phyloP scores from a whole-genome alignment of 768 basidiomycete species.

The Russula griseocarnosa region DNA sequence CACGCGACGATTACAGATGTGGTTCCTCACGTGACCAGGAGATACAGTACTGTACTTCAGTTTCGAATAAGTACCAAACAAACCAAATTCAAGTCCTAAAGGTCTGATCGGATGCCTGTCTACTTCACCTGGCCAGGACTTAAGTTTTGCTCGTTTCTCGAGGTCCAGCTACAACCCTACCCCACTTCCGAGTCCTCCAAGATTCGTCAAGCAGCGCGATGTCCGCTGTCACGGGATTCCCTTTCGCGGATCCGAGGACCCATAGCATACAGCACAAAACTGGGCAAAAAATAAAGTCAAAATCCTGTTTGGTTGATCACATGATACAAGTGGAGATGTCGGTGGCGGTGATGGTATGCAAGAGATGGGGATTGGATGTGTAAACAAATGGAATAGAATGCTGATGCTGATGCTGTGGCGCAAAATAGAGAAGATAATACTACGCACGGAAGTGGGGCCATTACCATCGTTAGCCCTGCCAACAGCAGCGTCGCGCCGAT shows the following conservation, averaged over 20 bases:
- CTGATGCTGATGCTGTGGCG: neutral
- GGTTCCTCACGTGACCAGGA: too few species aligned
- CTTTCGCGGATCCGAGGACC: neutral
- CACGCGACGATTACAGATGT: too few species aligned
- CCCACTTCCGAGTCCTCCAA: neutral
- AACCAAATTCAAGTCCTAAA: too few species aligned
- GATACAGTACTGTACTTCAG: too few species aligned
- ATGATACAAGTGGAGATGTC: too few species aligned
- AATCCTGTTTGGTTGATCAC: neutral
- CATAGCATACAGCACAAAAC: conserved; percentile 11
- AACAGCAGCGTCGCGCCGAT: conserved; percentile 41
- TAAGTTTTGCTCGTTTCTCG: too few species aligned
- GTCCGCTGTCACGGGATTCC: neutral
- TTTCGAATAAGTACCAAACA: too few species aligned
- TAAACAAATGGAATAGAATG: neutral
- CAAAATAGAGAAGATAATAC: neutral
- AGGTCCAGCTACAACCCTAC: neutral
- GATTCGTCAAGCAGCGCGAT: neutral
- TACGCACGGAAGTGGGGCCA: conserved; percentile 50
- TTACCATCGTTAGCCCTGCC: conserved; percentile 39
- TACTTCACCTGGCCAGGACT: too few species aligned
- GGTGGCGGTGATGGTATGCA: too few species aligned
- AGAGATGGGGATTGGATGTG: neutral
- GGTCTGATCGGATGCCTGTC: neutral
- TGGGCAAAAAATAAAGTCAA: neutral